Conservation (phyloP, 139 green algal genomes). For the Coccomyxa sp. region DNA sequence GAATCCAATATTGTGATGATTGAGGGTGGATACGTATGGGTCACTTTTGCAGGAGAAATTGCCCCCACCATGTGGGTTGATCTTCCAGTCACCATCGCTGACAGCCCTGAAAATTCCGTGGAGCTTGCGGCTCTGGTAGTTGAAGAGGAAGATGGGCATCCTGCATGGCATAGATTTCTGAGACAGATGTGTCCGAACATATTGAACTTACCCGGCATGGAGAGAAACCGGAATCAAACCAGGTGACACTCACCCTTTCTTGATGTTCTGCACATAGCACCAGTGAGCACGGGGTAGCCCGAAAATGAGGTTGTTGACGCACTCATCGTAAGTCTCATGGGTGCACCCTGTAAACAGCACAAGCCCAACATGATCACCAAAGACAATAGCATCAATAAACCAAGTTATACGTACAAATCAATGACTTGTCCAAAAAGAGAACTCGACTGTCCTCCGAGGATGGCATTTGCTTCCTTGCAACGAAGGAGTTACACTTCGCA, state of each 20-base stretch:
- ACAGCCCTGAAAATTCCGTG: conserved; percentile 48
- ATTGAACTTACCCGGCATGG: too few species aligned
- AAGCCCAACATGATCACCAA: too few species aligned
- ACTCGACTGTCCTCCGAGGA: background rate
- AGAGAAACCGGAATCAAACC: background rate
- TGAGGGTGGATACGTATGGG: too few species aligned
- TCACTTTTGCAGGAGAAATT: background rate
- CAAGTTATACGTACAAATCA: background rate
- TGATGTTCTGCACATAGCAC: conserved; percentile 52
- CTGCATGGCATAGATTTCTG: background rate
- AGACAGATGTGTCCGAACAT: too few species aligned
- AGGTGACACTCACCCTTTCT: too few species aligned
- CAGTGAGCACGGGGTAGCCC: conserved; percentile 44
- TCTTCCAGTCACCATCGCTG: conserved; percentile 30
- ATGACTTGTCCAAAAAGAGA: too few species aligned
- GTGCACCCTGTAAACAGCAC: conserved; percentile 34
- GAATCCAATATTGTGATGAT: too few species aligned
- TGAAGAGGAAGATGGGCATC: conserved; percentile 61
- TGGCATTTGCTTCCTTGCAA: background rate
- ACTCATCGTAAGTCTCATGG: conserved; percentile 34
- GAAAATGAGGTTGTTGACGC: conserved; percentile 32
- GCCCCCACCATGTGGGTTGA: conserved; percentile 38
- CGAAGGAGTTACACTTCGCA: background rate
- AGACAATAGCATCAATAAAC: too few species aligned
- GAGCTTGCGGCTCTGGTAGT: conserved; percentile 44